Percentiles rank a stretch among this genome's conserved stretches.
Evolutionary conservation across 495 filamentous ascomycete genomes (phyloP).

Genomic region (Trichoderma gamsii): DNA sequence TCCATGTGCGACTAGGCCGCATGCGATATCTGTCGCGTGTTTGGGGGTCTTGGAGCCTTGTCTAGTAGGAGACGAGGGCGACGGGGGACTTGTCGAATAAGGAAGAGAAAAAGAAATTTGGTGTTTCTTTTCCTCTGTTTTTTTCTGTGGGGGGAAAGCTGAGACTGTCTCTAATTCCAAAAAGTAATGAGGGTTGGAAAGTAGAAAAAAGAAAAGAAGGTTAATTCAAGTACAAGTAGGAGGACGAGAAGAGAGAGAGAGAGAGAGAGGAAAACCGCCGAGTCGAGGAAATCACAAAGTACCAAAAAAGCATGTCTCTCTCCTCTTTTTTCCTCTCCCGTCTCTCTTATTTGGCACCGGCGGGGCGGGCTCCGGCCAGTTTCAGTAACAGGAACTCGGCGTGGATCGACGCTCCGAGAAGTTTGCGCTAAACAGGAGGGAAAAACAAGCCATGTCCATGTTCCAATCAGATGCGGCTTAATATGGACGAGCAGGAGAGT

Average conservation of each 20-base stretch:
- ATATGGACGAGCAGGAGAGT: background rate
- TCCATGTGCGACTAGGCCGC: slow-evolving; percentile 5
- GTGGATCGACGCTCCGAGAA: background rate
- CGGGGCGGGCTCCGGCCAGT: background rate
- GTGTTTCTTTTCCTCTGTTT: no score
- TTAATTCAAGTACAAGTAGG: background rate
- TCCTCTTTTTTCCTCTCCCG: background rate
- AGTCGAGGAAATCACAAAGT: background rate
- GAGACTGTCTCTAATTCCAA: background rate
- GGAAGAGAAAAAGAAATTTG: background rate
- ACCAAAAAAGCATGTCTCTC: background rate
- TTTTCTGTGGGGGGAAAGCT: background rate
- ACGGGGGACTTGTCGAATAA: background rate
- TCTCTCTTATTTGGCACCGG: background rate
- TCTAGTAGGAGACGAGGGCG: background rate
- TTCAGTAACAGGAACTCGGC: background rate
- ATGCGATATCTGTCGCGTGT: slow-evolving; percentile 8
- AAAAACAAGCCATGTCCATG: background rate
- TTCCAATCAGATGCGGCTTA: no score
- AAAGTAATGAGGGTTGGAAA: background rate
- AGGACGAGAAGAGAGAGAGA: background rate
- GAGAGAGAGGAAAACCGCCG: background rate
- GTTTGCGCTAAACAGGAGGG: background rate
- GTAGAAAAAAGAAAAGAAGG: background rate
- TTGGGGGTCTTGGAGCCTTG: background rate